Evolutionary conservation across 2,329 filamentous ascomycete genomes (phyloP), one percentile per base, ranked within the genome.

Genomic region (Beauveria scarabaeidicola): DNA sequence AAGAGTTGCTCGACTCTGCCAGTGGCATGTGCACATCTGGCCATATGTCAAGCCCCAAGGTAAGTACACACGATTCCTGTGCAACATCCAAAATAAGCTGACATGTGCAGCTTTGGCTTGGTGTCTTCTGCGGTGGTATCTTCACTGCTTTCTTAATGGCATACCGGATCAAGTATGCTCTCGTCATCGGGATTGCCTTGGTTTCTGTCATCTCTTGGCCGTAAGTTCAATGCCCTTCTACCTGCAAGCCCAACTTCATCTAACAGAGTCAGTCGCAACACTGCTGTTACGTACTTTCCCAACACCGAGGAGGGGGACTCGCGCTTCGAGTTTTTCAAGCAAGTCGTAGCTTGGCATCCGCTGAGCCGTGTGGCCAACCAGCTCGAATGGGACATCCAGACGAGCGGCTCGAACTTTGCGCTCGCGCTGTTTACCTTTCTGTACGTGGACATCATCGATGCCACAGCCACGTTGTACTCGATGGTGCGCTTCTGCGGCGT

Each of bases 111-210:
- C 77, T 95, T 80, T 96, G 91, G 91, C 83, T 95, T 58, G 91
- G 89, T 11, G 87, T 96, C 64, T 86, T 91, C 69, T 84, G 87
- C 58, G 90, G 91, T 15, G 90, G 90, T 38, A 78, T 96, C 50
- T 72, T 95, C 41, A 93, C 90, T 0, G 85, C 88, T 5, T 82
- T 93, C 64, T 83, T 96, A 72, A 91, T 91, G 88, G 82, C 87
- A 19, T 91, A 87, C 70, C 83, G 86, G 43, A 78, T 90, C 73
- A 90, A 90, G 69, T 86, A 87, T 58, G 86, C 88, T 52, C 88
- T 91, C 62, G 82, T 91, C 58, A 82, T 88, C 25, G 88, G 88
- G 2, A 90, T 91, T 58, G 75, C 83, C 10, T 74, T 90, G 7
- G 87, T 90, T 4, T 89, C 87, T 5, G 79, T 91, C 63, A 76